Evolutionary conservation across 116 monocot genomes (phyloP).

Genomic region (Zostera marina): DNA sequence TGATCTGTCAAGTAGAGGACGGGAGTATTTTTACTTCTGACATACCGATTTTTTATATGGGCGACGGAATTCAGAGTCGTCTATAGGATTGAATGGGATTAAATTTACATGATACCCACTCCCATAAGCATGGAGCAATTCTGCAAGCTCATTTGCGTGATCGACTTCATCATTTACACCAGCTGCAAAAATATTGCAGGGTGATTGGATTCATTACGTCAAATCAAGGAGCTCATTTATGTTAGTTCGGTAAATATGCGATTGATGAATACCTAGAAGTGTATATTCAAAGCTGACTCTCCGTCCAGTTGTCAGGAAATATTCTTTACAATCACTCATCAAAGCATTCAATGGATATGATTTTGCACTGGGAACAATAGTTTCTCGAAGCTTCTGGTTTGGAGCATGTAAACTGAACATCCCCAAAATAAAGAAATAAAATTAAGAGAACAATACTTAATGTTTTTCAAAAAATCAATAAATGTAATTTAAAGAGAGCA

Average conservation of each 20-base stretch:
- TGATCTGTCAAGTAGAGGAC: neutral
- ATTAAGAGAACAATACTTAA: neutral
- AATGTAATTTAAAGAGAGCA: neutral
- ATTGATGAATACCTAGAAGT: slow-evolving; percentile 47
- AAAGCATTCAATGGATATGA: slow-evolving; percentile 69
- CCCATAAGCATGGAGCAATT: slow-evolving; percentile 43
- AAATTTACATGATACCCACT: slow-evolving; percentile 88
- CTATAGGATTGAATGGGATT: slow-evolving; percentile 91
- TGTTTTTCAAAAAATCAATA: neutral
- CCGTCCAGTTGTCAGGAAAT: slow-evolving; percentile 62
- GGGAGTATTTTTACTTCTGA: neutral
- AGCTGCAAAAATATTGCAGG: slow-evolving; percentile 22
- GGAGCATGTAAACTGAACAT: slow-evolving; percentile 83
- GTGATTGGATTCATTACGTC: neutral
- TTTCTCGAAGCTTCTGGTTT: slow-evolving; percentile 74
- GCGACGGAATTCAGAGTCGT: slow-evolving; percentile 77
- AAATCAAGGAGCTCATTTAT: neutral
- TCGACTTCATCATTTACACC: slow-evolving; percentile 67
- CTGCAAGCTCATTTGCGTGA: slow-evolving; percentile 63
- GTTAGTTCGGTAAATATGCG: too few relatives aligned
- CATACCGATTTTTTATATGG: slow-evolving; percentile 82
- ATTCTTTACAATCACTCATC: slow-evolving; percentile 83
- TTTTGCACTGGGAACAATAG: slow-evolving; percentile 88
- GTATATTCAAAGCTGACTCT: slow-evolving; percentile 91
- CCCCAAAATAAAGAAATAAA: neutral